Evolutionary conservation across 345 rosid genomes (phyloP), one percentile per base, ranked within the genome.

Genomic region (Moricandia arvensis): DNA sequence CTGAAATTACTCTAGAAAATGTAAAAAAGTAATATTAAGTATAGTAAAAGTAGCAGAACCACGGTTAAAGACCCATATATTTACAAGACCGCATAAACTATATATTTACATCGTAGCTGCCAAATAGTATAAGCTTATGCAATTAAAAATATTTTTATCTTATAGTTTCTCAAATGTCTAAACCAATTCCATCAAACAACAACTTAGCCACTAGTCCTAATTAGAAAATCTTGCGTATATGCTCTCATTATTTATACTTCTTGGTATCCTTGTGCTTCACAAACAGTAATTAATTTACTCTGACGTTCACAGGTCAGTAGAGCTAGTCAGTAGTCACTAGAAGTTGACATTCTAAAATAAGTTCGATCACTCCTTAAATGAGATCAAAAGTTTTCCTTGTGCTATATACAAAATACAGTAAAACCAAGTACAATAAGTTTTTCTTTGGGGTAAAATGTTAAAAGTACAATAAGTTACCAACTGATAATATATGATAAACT

Each of bases 311-410:
- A 27, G 29, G 29, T 27, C 29, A 27, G 29, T 27, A 3, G 29
- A 1, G 29, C 29, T 27, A 27, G 29, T 27, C 29, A n/a, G n/a
- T n/a, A n/a, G n/a, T n/a, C n/a, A n/a, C n/a, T n/a, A n/a, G n/a
- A n/a, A n/a, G n/a, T n/a, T 54, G 70, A 54, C 77, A 64, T 63
- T 54, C 70, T 55, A 38, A 27, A 45, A 38, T 17, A 38, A 17
- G 77, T 29, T 57, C 57, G 35, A 55, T 64, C 69, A 11, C 34
- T 66, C 17, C 30, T 11, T 21, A 55, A 55, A 55, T 15, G 15
- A 35, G 16, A 37, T 37, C n/a, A 55, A 21, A 24, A 55, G 7
- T 55, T 55, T 26, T 57, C 34, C 33, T 57, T 57, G 15, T 13
- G 61, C 30, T 5, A 51, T 29, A 66, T 18, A 51, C 59, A 17